phyloP scores from a whole-genome alignment of 169 alveolate genomes.

The Amoebophrya sp. region DNA sequence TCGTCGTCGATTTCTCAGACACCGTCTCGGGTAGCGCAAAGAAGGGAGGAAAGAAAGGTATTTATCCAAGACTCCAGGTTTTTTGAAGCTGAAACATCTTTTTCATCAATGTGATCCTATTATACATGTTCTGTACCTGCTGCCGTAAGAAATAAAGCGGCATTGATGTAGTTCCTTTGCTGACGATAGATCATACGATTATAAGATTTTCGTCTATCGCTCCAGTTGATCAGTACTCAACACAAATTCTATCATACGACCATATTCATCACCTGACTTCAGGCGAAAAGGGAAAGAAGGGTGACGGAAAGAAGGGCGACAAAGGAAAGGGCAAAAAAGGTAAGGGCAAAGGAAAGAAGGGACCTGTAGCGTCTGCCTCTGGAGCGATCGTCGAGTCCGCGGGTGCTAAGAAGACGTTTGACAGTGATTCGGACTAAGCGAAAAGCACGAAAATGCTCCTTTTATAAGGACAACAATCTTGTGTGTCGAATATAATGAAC shows the following conservation, averaged over 20 bases:
- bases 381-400: not conserved
- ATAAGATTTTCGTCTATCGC: no score
- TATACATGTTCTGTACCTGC: no score
- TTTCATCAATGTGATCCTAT: no score
- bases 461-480: no score
- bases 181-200: no score
- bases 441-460: no score
- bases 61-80: no score
- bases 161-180: no score
- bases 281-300: not conserved
- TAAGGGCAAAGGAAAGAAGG: not conserved
- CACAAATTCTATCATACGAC: not conserved
- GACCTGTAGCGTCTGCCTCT: not conserved
- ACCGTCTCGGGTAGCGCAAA: not conserved
- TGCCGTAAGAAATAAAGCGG: no score
- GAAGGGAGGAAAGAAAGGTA: not conserved
- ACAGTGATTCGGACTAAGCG: not conserved
- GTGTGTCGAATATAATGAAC: no score
- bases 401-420: not conserved
- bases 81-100: no score
- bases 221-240: no score
- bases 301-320: not conserved
- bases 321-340: not conserved
- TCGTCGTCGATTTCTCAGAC: not conserved
- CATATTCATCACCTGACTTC: not conserved